Evolutionary conservation across 2,329 filamentous ascomycete species (phyloP).

Genomic region (Calonectria leucothoes): DNA sequence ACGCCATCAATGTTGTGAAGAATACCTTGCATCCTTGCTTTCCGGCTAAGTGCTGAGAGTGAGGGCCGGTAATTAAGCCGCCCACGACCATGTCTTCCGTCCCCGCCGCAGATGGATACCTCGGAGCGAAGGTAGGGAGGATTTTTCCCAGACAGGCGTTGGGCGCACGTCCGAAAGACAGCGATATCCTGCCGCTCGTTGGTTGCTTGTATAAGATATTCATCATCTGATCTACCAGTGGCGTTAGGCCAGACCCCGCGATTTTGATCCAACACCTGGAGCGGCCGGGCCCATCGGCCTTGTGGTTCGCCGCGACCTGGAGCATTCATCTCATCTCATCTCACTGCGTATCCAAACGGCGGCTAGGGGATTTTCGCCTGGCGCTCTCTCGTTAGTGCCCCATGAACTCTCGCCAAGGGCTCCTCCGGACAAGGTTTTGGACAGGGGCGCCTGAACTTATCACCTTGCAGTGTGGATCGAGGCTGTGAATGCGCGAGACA

Average conservation of each 20-base stretch:
- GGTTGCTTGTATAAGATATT: not conserved
- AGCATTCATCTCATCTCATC: conserved; percentile 4
- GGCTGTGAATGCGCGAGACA: conserved; percentile 15
- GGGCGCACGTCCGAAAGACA: not conserved
- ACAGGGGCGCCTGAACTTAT: not conserved
- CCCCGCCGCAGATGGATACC: not conserved
- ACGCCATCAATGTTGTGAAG: not conserved
- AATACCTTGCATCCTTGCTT: not conserved
- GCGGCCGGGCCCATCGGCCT: not conserved
- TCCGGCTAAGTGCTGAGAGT: not conserved
- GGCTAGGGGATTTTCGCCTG: conserved; percentile 12
- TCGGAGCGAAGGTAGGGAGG: not conserved
- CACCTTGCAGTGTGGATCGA: not conserved
- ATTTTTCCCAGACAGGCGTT: not conserved
- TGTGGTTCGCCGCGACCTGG: not conserved
- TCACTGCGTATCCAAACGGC: conserved; percentile 4
- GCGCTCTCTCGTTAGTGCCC: not conserved
- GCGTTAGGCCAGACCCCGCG: not conserved
- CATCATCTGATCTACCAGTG: conserved; percentile 8
- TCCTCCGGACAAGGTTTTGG: not conserved
- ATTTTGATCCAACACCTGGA: not conserved
- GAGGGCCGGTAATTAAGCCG: conserved; percentile 19
- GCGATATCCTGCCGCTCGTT: not conserved
- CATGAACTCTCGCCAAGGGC: not conserved
- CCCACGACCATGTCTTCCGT: not conserved